These are phyloP conservation scores for Vinca major DNA, from an alignment of 305 asterid species.

Conservation along the genomic window DNA sequence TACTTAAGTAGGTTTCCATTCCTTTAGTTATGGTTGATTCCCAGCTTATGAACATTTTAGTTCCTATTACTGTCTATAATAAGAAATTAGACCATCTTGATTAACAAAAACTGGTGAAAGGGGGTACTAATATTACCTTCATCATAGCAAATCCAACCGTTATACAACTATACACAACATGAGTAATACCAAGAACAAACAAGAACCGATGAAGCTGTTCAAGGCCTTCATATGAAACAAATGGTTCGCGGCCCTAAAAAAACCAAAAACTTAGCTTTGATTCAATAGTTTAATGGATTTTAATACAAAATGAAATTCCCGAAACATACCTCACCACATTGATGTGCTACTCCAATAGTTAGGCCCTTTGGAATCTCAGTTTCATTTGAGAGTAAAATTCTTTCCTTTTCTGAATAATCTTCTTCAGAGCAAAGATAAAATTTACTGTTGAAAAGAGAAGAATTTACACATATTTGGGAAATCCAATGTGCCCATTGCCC, in stretches of 20 bases:
- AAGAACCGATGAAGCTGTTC: conserved; percentile 80
- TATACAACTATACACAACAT: conserved; percentile 68
- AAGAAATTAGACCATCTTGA: neutral
- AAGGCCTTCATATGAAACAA: conserved; percentile 85
- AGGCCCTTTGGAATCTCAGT: conserved; percentile 47
- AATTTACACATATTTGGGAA: conserved; percentile 64
- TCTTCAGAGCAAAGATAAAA: conserved; percentile 62
- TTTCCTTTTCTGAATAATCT: conserved; percentile 37
- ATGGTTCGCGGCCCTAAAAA: conserved; percentile 76
- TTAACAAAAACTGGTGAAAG: neutral
- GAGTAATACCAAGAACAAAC: conserved; percentile 81
- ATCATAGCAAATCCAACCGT: conserved; percentile 69
- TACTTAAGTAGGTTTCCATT: neutral
- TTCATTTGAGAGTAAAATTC: conserved; percentile 25
- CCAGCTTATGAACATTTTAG: neutral
- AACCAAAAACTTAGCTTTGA: neutral
- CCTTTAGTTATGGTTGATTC: neutral
- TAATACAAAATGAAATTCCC: neutral
- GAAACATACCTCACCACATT: conserved; percentile 56
- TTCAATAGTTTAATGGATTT: neutral
- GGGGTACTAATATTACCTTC: conserved; percentile 39
- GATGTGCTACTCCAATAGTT: conserved; percentile 32
- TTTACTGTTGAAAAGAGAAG: conserved; percentile 70
- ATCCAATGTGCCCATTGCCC: conserved; percentile 92
- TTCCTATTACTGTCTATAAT: neutral